phyloP scores from a whole-genome alignment of 106 monocot genomes.

The Iris macrosiphon region DNA sequence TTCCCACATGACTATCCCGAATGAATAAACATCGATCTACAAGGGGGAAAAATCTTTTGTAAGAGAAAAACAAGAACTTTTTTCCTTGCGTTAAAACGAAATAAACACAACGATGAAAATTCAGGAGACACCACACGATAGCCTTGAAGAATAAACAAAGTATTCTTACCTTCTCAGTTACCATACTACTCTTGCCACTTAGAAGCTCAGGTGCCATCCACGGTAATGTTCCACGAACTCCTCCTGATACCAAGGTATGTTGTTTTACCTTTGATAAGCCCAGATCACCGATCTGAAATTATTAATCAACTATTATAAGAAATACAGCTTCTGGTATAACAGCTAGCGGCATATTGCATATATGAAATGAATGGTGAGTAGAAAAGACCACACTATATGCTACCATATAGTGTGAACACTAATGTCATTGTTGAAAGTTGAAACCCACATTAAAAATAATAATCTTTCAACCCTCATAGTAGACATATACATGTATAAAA shows the following conservation, averaged over 20 bases:
- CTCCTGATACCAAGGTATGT: slow-evolving; percentile 86
- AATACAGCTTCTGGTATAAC: too few species aligned
- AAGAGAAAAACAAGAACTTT: not conserved
- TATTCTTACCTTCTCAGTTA: slow-evolving; percentile 66
- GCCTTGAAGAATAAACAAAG: not conserved
- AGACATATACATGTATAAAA: too few species aligned
- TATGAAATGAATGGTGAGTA: not conserved
- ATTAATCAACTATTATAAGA: too few species aligned
- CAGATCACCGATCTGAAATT: slow-evolving; percentile 81
- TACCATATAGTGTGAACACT: too few species aligned
- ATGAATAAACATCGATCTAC: slow-evolving; percentile 97
- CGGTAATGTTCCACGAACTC: slow-evolving; percentile 93
- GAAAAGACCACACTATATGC: not conserved
- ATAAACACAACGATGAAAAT: not conserved
- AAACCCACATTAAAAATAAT: too few species aligned
- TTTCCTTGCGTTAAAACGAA: too few species aligned
- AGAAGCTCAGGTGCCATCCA: slow-evolving; percentile 99
- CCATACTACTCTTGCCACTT: slow-evolving; percentile 82
- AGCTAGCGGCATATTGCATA: too few species aligned
- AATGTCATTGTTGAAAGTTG: too few species aligned
- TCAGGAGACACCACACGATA: not conserved
- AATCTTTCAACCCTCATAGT: too few species aligned
- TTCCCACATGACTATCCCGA: slow-evolving; percentile 98
- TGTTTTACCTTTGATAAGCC: slow-evolving; percentile 97
- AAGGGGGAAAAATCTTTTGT: slow-evolving; percentile 1